Base-by-base conservation (phyloP, 331 rosid genomes). In the Pyrus hybrid region DNA sequence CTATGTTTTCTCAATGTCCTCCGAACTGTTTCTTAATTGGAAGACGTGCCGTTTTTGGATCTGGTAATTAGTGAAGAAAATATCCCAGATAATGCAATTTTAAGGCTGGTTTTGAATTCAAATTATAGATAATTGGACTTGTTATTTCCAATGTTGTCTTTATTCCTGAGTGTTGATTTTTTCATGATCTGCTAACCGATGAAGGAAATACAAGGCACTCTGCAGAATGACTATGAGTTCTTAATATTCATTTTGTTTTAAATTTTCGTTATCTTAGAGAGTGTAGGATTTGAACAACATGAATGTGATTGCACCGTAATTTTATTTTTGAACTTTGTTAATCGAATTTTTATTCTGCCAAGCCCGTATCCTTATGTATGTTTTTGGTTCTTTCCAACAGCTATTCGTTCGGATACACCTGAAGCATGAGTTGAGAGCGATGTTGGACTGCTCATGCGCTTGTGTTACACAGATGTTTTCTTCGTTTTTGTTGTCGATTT, bases 321-420 rank as follows among this genome's bases (percentile, higher is more conserved):
- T 49, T 47, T 2, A 47, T 14, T 7, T 60, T 16, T 5, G 26
- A 62, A 43, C 61, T 26, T 8, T 18, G 28, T 43, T 4, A 53
- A 28, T 43, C 7, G 22, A 22, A 47, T 62, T 18, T 12, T 2
- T 62, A 4, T 61, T 12, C 41, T 0, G 4, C n/a, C 66, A 22
- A 9, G 21, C 16, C 32, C 13, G 12, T 29, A 12, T 74, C 7
- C 77, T 74, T 3, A 74, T 66, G 18, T 49, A 8, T 33, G 4
- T 63, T 28, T 43, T 63, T 41, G 5, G 1, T 62, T 62, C 29
- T 33, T 26, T 20, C 8, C 45, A 18, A 74, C 77, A 74, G 77
- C 62, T 45, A 6, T 74, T 7, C 77, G 77, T 29, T 11, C 77
- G 32, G 77, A 74, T 47, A n/a, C 67, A 74, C 77, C 62, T 7